Evolutionary conservation across 257 asterid species (phyloP).

Genomic region (Schizonepeta tenuifolia): DNA sequence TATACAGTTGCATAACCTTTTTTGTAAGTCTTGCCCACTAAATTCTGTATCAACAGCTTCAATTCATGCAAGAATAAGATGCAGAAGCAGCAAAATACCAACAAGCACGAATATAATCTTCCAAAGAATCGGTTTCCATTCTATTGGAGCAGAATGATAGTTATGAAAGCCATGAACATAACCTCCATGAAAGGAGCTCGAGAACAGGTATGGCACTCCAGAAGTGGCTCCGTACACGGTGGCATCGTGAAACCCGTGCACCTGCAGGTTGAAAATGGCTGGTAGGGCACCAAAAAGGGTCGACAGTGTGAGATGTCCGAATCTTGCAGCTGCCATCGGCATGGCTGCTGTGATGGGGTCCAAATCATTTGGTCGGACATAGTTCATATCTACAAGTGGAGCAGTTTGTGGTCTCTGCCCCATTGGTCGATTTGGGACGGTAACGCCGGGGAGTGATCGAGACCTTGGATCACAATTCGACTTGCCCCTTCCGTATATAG

Average conservation of each 20-base stretch:
- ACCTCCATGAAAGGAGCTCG: slow-evolving; percentile 77
- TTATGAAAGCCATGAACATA: slow-evolving; percentile 72
- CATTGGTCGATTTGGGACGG: slow-evolving; percentile 67
- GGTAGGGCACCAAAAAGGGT: slow-evolving; percentile 65
- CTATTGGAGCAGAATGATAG: slow-evolving; percentile 50
- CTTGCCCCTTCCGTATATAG: slow-evolving; percentile 90
- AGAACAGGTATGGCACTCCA: slow-evolving; percentile 67
- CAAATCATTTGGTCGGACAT: slow-evolving; percentile 52
- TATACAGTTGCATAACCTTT: slow-evolving; percentile 41
- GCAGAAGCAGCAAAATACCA: slow-evolving; percentile 53
- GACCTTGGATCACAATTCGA: slow-evolving; percentile 57
- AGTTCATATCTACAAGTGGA: slow-evolving; percentile 56
- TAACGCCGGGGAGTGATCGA: slow-evolving; percentile 43
- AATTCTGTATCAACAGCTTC: slow-evolving; percentile 5
- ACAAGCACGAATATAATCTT: slow-evolving; percentile 55
- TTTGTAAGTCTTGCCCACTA: slow-evolving; percentile 7
- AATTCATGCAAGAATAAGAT: slow-evolving; percentile 42
- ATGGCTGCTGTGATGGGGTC: slow-evolving; percentile 51
- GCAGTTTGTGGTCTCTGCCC: slow-evolving; percentile 77
- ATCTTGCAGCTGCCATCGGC: slow-evolving; percentile 68
- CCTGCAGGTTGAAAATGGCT: slow-evolving; percentile 66
- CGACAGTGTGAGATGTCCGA: slow-evolving; percentile 63
- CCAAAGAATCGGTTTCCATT: slow-evolving; percentile 57
- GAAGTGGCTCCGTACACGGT: slow-evolving; percentile 83
- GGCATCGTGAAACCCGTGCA: slow-evolving; percentile 73